These are phyloP conservation scores for Termitomyces sp. DNA, from an alignment of 768 basidiomycete species.

Conservation along the genomic window DNA sequence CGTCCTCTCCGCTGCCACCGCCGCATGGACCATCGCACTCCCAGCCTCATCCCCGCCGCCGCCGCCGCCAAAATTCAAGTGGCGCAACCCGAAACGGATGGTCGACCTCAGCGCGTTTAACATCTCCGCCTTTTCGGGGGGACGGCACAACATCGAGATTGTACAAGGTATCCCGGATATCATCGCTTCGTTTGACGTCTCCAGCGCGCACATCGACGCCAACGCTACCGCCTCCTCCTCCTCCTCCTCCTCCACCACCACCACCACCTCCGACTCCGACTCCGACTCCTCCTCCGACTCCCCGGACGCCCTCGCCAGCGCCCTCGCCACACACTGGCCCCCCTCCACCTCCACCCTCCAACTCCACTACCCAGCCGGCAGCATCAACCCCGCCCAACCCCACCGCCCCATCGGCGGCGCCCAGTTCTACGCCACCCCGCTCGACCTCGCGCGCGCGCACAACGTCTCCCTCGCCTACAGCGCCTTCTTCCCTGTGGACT, in stretches of 20 bases:
- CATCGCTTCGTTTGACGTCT: slow-evolving; percentile 10
- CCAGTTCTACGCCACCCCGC: slow-evolving; percentile 54
- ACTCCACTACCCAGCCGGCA: slow-evolving; percentile 62
- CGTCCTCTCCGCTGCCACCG: neutral
- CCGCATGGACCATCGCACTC: slow-evolving; percentile 11
- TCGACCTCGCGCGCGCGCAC: slow-evolving; percentile 37
- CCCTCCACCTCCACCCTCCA: slow-evolving; percentile 45
- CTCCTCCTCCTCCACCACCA: too few species aligned
- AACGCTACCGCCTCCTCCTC: neutral
- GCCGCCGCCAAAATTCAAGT: slow-evolving; percentile 24
- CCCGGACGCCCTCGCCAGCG: neutral
- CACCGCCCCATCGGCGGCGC: slow-evolving; percentile 65
- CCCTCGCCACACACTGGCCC: slow-evolving; percentile 4
- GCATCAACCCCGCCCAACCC: slow-evolving; percentile 59
- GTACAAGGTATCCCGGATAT: slow-evolving; percentile 41
- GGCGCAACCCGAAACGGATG: slow-evolving; percentile 50
- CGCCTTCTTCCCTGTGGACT: slow-evolving; percentile 71
- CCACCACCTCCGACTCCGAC: too few species aligned
- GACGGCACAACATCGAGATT: slow-evolving; percentile 50
- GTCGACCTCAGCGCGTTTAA: slow-evolving; percentile 58
- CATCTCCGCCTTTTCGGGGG: slow-evolving; percentile 50
- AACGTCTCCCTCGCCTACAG: slow-evolving; percentile 63
- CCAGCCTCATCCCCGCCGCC: slow-evolving; percentile 12
- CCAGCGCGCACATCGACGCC: neutral
- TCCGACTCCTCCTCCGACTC: too few species aligned